These are phyloP conservation scores for Byssothecium circinans DNA, from an alignment of 2,329 filamentous ascomycete genomes.

Conservation along the genomic window DNA sequence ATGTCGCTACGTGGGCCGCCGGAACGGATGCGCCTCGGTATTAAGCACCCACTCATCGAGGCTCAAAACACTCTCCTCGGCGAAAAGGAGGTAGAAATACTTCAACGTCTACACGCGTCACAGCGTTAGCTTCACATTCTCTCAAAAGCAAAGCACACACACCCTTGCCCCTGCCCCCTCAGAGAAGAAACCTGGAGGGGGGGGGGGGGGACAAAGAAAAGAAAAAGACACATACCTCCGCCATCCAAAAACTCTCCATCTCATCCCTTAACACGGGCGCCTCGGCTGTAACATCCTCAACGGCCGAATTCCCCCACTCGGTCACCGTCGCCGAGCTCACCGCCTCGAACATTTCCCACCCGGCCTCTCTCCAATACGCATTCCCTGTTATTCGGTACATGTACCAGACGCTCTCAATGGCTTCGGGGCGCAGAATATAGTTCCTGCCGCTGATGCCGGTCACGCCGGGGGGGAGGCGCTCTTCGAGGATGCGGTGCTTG, in stretches of 20 bases:
- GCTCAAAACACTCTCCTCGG: slow-evolving; percentile 60
- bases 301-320: slow-evolving; percentile 63
- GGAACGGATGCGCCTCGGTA: slow-evolving; percentile 51
- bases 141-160: no score
- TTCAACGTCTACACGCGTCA: slow-evolving; percentile 63
- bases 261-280: slow-evolving; percentile 53
- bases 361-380: slow-evolving; percentile 64
- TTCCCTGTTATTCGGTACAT: slow-evolving; percentile 75
- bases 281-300: slow-evolving; percentile 65
- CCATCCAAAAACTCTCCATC: slow-evolving; percentile 78
- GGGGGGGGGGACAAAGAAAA: no score
- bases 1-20: slow-evolving; percentile 19
- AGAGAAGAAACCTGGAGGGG: no score
- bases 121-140: no score
- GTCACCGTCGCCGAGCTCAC: slow-evolving; percentile 65
- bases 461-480: slow-evolving; percentile 58
- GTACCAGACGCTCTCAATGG: slow-evolving; percentile 79
- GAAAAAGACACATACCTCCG: slow-evolving; percentile 44
- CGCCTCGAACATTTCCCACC: slow-evolving; percentile 73
- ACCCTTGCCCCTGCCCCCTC: no score
- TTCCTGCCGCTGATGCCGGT: slow-evolving; percentile 57
- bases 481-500: slow-evolving; percentile 43
- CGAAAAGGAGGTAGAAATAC: slow-evolving; percentile 67
- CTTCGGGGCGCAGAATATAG: slow-evolving; percentile 68
- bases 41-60: slow-evolving; percentile 67